Base-by-base conservation (phyloP, 805 yeast genomes). In the Ascoidea asiatica region DNA sequence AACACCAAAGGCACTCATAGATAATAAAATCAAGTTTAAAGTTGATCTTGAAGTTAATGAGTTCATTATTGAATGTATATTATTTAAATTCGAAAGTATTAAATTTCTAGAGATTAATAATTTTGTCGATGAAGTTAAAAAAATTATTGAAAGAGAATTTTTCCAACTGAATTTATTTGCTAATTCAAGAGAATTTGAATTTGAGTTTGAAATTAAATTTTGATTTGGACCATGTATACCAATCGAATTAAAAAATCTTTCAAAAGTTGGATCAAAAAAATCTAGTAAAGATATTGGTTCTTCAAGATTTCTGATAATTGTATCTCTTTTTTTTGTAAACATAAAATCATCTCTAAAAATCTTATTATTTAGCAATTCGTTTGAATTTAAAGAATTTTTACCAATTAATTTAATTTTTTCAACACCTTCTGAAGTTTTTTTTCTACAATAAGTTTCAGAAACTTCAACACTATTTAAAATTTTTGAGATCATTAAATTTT, bases 291-390 rank as follows among this genome's bases (percentile, higher is more conserved):
- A 75, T 20, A 90, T 68, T 19, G 74, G 70, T 21, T 75, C 75
- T 41, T 74, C 68, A 21, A 89, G 65, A 37, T 72, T 69, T 49
- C 80, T 74, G 35, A 73, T 67, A 33, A 79, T 61, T 4, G 70
- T 59, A 54, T 92, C 95, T 37, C 70, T 73, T 46, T 71, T 70
- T 52, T 87, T 77, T 2, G 87, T 75, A 55, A 88, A 90, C 97
- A 92, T 92, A 37, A 82, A 71, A 22, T 77, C 79, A 7, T 82
- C 72, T 46, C 81, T 73, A 58, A 86, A 86, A 6, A 69, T 70
- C 43, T 78, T 74, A 43, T 78, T 81, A 21, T 73, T 52, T 60
- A 69, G 66, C 15, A 65, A 63, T 39, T 67, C 70, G 22, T 76
- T 81, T 23, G 74, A 73, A 5, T 86, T 86, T 39, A 88, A 64